Percentiles rank a stretch among this genome's conserved stretches.
Evolutionary conservation across 2,329 filamentous ascomycete genomes (phyloP).

Genomic region (Eutypella sp.): DNA sequence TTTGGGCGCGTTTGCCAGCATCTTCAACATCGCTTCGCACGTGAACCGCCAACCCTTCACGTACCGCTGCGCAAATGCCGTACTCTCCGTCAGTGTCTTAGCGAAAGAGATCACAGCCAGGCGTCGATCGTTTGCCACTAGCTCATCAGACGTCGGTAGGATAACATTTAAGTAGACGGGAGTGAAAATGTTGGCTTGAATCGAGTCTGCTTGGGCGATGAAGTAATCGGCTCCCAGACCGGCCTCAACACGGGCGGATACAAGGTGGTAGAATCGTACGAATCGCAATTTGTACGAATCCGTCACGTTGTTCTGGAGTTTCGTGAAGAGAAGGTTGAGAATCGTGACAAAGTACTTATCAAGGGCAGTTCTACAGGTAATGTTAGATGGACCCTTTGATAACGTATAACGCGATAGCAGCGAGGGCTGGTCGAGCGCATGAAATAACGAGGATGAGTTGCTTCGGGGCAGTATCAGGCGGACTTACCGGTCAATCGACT

Average conservation of each 20-base stretch:
- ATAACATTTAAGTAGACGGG: conserved; percentile 84
- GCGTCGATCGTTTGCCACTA: conserved; percentile 88
- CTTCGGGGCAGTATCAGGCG: neutral
- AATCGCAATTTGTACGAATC: conserved; percentile 85
- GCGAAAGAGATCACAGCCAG: conserved; percentile 88
- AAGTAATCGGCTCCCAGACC: conserved; percentile 93
- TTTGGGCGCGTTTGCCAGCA: conserved; percentile 80
- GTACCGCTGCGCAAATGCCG: conserved; percentile 76
- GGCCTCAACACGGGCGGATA: conserved; percentile 70
- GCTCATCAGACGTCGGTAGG: conserved; percentile 81
- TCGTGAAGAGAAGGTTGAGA: conserved; percentile 74
- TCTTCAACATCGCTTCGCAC: conserved; percentile 80
- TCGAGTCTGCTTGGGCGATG: conserved; percentile 73
- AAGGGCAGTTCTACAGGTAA: conserved; percentile 49
- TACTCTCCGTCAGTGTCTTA: conserved; percentile 83
- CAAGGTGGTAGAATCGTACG: conserved; percentile 88
- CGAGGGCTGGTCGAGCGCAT: neutral
- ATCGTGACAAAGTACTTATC: conserved; percentile 76
- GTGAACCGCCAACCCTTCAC: conserved; percentile 89
- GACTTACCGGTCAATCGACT: conserved; percentile 66
- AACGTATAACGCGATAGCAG: no score
- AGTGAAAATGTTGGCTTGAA: conserved; percentile 76
- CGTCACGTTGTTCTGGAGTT: conserved; percentile 61
- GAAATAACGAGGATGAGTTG: neutral
- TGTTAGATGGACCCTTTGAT: conserved; percentile 4